Base-by-base conservation (phyloP, 2,329 filamentous ascomycete species). In the Colletotrichum tofieldiae region DNA sequence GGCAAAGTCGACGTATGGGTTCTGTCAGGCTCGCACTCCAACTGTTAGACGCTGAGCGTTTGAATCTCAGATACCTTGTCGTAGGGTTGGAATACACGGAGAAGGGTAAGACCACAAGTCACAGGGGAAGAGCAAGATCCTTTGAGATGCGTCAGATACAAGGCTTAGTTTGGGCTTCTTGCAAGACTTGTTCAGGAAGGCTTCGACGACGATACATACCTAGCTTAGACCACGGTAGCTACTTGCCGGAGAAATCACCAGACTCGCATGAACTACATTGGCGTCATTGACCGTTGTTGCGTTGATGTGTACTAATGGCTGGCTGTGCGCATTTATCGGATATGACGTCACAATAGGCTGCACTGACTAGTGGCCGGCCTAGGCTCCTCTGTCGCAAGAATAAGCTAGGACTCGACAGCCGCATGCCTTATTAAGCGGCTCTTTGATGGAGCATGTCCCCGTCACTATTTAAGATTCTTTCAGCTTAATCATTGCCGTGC, bases 331-430 rank as follows among this genome's bases (percentile, higher is more conserved):
- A 43, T 16, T 20, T 41, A 35, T 39, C 39, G 26, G 12, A 14
- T 23, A 64, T 64, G 61, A 64, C 61, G 61, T 64, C 61, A 64
- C 18, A 20, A 41, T 9, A 6, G 5, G 29, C n/a, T 54, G 37
- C 37, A 64, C 49, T 64, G 61, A 64, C 49, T 32, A 23, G 39
- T 23, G 32, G 35, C 23, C 39, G 49, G 35, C 26, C 26, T 54
- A 18, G 26, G 47, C 41, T 47, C 26, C 18, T 64, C n/a, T 9
- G 37, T 32, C 47, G 35, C 14, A n/a, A 63, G 16, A n/a, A 37
- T 39, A 51, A 12, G 45, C 60, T n/a, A 51, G n/a, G 35, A 62
- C 45, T 41, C 49, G 20, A 18, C 49, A 45, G 43, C 35, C 14
- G 2, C 35, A n/a, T 62, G 35, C 26, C n/a, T 29, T 51, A 41